phyloP scores from a whole-genome alignment of 805 yeast species.

The Saturnispora silvae region DNA sequence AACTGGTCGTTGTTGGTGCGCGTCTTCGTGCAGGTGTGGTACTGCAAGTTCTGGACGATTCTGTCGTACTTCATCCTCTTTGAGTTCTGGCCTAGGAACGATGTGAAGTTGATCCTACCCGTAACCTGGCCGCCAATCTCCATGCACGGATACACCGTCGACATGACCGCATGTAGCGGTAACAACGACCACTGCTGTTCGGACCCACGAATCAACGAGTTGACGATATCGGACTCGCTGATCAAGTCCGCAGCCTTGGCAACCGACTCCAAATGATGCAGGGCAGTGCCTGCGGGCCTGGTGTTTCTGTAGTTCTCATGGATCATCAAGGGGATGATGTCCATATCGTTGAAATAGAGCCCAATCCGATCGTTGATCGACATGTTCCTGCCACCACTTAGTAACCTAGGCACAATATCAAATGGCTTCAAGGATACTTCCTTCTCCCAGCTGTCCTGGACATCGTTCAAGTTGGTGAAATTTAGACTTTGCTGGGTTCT shows the following conservation, averaged over 20 bases:
- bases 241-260: constrained; percentile 80
- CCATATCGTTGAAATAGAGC: constrained; percentile 87
- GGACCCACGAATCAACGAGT: constrained; percentile 70
- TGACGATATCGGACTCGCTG: constrained; percentile 76
- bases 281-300: constrained; percentile 38
- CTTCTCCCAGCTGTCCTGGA: constrained; percentile 73
- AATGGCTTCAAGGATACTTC: constrained; percentile 86
- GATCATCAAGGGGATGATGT: constrained; percentile 89
- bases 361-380: constrained; percentile 75
- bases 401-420: constrained; percentile 66
- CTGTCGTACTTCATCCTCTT: constrained; percentile 71
- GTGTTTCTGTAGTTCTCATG: constrained; percentile 84
- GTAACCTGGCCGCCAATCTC: constrained; percentile 60
- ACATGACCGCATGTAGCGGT: constrained; percentile 83
- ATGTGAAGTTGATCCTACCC: constrained; percentile 67
- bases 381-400: constrained; percentile 49
- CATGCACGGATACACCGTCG: constrained; percentile 72
- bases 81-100: constrained; percentile 87
- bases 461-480: constrained; percentile 48
- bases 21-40: constrained; percentile 74
- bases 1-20: constrained; percentile 67
- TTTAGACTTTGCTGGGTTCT: constrained; percentile 58
- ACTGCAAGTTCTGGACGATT: constrained; percentile 74
- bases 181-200: constrained; percentile 92
- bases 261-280: constrained; percentile 48